phyloP scores from a whole-genome alignment of 2,329 filamentous ascomycete genomes.

The Claviceps sp. region DNA sequence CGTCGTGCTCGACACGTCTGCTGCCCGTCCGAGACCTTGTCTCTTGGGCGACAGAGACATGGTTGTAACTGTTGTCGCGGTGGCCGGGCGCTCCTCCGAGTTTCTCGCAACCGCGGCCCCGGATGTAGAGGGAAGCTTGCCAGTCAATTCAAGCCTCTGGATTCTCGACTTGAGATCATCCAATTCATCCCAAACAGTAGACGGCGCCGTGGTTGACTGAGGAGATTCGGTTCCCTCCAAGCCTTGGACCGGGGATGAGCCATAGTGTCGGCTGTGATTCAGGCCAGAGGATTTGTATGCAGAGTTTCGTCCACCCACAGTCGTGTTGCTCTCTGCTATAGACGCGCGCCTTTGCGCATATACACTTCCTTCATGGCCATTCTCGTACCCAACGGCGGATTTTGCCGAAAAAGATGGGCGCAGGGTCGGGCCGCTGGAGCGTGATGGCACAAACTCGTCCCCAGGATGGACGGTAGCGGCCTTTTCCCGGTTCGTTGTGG shows the following conservation, averaged over 20 bases:
- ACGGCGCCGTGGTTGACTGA: slow-evolving; percentile 74
- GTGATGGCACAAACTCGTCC: slow-evolving; percentile 23
- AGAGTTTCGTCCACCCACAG: slow-evolving; percentile 27
- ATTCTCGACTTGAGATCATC: slow-evolving; percentile 93
- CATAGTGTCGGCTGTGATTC: slow-evolving; percentile 27
- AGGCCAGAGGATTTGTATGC: slow-evolving; percentile 25
- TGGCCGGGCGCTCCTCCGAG: slow-evolving; percentile 71
- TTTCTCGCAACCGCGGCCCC: slow-evolving; percentile 63
- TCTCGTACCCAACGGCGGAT: slow-evolving; percentile 34
- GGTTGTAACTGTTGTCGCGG: slow-evolving; percentile 81
- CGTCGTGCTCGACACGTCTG: slow-evolving; percentile 26
- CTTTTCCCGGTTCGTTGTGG: slow-evolving; percentile 27
- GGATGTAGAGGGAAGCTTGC: slow-evolving; percentile 73
- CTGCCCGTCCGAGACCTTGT: slow-evolving; percentile 13
- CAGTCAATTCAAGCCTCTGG: slow-evolving; percentile 75
- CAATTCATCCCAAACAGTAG: slow-evolving; percentile 93
- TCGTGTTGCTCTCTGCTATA: slow-evolving; percentile 32
- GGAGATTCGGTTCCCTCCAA: slow-evolving; percentile 72
- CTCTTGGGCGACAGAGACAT: slow-evolving; percentile 82
- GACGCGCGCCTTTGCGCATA: slow-evolving; percentile 27
- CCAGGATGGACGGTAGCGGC: slow-evolving; percentile 24
- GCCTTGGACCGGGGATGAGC: slow-evolving; percentile 42
- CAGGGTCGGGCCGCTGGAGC: slow-evolving; percentile 17
- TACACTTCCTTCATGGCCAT: slow-evolving; percentile 14
- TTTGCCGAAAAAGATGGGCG: slow-evolving; percentile 36